These are phyloP conservation scores for Pisolithus microcarpus DNA, from an alignment of 768 basidiomycete species.

Conservation along the genomic window DNA sequence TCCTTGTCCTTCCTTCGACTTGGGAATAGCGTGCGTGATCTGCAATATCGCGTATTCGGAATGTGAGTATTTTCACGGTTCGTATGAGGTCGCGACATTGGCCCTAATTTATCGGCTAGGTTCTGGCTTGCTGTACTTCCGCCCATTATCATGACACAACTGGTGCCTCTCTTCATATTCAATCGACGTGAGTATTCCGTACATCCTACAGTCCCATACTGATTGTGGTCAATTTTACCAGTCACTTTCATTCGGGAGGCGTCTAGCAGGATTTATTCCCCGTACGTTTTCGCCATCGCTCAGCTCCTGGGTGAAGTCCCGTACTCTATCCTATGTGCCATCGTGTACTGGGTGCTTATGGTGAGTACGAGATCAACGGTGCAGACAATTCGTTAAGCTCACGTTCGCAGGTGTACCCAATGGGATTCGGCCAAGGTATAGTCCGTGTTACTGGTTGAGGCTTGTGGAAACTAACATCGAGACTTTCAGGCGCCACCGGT, in stretches of 20 bases:
- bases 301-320: slow-evolving; percentile 81
- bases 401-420: slow-evolving; percentile 44
- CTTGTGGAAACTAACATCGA: neutral
- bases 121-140: slow-evolving; percentile 66
- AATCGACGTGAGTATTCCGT: slow-evolving; percentile 43
- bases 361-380: slow-evolving; percentile 26
- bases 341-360: slow-evolving; percentile 73
- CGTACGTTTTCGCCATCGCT: slow-evolving; percentile 76
- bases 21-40: slow-evolving; percentile 52
- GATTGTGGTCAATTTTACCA: slow-evolving; percentile 5
- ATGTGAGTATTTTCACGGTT: slow-evolving; percentile 40
- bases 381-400: neutral
- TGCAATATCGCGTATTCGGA: slow-evolving; percentile 77
- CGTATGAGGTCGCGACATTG: neutral
- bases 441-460: neutral
- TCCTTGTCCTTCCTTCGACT: slow-evolving; percentile 77
- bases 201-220: slow-evolving; percentile 1
- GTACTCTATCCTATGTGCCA: slow-evolving; percentile 60
- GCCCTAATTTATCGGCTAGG: slow-evolving; percentile 23
- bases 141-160: slow-evolving; percentile 64
- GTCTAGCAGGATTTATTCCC: slow-evolving; percentile 79
- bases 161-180: slow-evolving; percentile 74
- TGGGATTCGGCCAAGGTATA: slow-evolving; percentile 47
- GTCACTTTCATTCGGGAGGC: slow-evolving; percentile 49
- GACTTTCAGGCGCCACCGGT: slow-evolving; percentile 41